Evolutionary conservation across 106 monocot genomes (phyloP).

Genomic region (Triglochin maritima): DNA sequence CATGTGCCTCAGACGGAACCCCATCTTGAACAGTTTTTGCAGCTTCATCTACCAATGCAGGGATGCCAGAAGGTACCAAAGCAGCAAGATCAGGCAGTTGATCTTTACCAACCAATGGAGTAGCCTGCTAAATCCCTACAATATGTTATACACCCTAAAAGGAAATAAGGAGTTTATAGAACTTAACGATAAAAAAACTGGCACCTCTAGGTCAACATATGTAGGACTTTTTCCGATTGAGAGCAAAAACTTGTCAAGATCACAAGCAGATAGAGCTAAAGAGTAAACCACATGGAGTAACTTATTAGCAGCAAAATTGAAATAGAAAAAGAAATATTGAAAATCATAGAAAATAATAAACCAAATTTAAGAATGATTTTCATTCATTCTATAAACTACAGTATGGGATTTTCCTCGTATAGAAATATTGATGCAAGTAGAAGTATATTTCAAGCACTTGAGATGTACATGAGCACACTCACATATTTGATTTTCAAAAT

Average conservation of each 20-base stretch:
- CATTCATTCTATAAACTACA: neutral
- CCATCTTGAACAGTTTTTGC: conserved; percentile 21
- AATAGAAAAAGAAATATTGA: neutral
- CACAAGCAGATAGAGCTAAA: conserved; percentile 52
- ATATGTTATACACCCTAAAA: neutral
- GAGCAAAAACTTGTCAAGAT: conserved; percentile 73
- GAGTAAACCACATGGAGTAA: neutral
- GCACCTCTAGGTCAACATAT: conserved; percentile 90
- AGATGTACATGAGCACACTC: too few relatives aligned
- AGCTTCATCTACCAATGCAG: conserved; percentile 11
- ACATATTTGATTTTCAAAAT: too few relatives aligned
- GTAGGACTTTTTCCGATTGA: conserved; percentile 67
- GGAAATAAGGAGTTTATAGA: neutral
- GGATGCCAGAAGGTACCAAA: conserved; percentile 53
- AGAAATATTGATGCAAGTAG: too few relatives aligned
- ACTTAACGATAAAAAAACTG: neutral
- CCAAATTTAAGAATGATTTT: neutral
- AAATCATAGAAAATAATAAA: neutral
- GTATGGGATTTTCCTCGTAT: too few relatives aligned
- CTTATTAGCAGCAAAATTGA: conserved; percentile 1
- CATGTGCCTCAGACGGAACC: conserved; percentile 16
- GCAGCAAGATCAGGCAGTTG: conserved; percentile 79
- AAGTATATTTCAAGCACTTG: too few relatives aligned
- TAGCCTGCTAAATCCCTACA: conserved; percentile 33
- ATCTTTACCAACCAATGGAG: conserved; percentile 69